Conservation (phyloP, 129 eudicot genomes). For the Centrapalus pauciflorus region DNA sequence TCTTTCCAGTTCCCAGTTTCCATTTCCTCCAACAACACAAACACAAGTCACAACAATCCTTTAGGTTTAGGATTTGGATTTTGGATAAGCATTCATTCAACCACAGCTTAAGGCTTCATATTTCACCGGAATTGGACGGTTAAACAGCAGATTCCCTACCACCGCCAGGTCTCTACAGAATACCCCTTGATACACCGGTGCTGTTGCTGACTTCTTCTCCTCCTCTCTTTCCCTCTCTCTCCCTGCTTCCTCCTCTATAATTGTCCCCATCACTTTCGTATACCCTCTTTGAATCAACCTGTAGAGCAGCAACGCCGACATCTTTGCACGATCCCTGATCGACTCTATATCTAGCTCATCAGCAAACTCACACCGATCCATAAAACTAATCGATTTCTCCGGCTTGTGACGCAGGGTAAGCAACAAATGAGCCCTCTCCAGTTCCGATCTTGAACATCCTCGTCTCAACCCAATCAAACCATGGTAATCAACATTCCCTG, state of each 20-base stretch:
- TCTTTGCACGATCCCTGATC: constrained; percentile 61
- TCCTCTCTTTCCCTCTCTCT: constrained; percentile 46
- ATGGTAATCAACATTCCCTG: constrained; percentile 84
- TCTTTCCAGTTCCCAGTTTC: too few relatives aligned
- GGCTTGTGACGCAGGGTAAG: constrained; percentile 82
- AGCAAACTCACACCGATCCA: constrained; percentile 82
- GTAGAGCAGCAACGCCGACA: constrained; percentile 70
- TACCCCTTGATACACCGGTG: constrained; percentile 75
- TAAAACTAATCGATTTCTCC: constrained; percentile 62
- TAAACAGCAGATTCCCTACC: constrained; percentile 78
- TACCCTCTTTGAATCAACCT: constrained; percentile 80
- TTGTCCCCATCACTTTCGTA: constrained; percentile 42
- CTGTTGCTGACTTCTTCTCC: constrained; percentile 29
- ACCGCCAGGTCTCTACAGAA: constrained; percentile 85
- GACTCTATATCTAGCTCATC: constrained; percentile 70
- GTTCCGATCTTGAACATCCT: constrained; percentile 87
- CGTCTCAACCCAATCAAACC: constrained; percentile 67
- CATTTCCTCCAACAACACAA: not conserved
- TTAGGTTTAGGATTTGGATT: too few relatives aligned
- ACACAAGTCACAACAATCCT: constrained; percentile 13
- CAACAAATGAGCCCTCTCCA: constrained; percentile 88
- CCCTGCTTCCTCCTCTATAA: constrained; percentile 69
- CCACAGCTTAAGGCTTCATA: constrained; percentile 89
- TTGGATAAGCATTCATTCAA: too few relatives aligned
- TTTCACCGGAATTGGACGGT: constrained; percentile 63